These are phyloP conservation scores for Ajuga chamaepitys DNA, from an alignment of 257 asterid genomes.

Conservation along the genomic window DNA sequence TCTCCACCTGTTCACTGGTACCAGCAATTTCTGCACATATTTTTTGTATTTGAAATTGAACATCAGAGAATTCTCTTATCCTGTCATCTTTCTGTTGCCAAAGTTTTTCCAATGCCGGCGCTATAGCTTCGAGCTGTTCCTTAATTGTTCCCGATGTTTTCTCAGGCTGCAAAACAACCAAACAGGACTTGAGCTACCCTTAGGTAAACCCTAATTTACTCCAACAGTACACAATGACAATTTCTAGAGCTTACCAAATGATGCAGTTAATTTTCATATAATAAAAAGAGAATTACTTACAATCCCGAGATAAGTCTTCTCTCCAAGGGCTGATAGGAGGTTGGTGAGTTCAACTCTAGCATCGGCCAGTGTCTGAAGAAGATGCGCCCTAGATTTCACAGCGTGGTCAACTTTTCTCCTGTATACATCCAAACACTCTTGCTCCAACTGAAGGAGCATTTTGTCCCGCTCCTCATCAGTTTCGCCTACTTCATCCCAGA, in stretches of 20 bases:
- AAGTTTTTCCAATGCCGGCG: constrained; percentile 78
- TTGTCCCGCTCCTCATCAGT: constrained; percentile 78
- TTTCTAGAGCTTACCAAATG: not conserved
- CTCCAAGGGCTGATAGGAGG: constrained; percentile 78
- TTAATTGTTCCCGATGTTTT: constrained; percentile 91
- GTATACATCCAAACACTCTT: constrained; percentile 92
- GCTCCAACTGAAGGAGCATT: constrained; percentile 86
- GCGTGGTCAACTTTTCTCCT: constrained; percentile 87
- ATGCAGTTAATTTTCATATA: not conserved
- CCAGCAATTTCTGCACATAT: constrained; percentile 85
- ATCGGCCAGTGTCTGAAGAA: constrained; percentile 85
- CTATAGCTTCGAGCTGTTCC: constrained; percentile 90
- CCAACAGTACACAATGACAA: not conserved
- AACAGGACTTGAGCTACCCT: constrained; percentile 2
- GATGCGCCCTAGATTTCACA: constrained; percentile 71
- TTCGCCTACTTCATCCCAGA: constrained; percentile 98
- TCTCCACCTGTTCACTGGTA: constrained; percentile 45
- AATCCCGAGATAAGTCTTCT: constrained; percentile 61
- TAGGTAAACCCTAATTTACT: not conserved
- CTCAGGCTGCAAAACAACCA: constrained; percentile 60
- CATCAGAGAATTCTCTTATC: constrained; percentile 75
- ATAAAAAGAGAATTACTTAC: constrained; percentile 37
- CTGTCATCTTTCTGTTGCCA: constrained; percentile 86
- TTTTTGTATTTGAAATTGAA: constrained; percentile 82
- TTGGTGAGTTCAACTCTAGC: constrained; percentile 87